Evolutionary conservation across 768 basidiomycete genomes (phyloP), one percentile per base, ranked within the genome.

Genomic region (Boletales sp.): DNA sequence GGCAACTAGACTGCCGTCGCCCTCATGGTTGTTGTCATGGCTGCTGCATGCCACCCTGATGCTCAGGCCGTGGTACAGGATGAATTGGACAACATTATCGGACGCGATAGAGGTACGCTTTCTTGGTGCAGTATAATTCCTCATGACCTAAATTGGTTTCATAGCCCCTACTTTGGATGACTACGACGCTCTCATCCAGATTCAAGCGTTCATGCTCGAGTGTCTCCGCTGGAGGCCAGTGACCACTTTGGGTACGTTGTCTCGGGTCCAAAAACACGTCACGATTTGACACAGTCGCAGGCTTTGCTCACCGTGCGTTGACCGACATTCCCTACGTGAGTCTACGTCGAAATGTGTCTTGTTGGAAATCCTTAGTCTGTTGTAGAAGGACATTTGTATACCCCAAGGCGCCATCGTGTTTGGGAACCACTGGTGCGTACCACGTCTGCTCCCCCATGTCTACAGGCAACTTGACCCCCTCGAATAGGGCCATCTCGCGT

Each of bases 271-370:
- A 10, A 15, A 8, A 19, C 8, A 14, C 15, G 7, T 44, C 37
- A 4, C 19, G 5, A 9, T 30, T 37, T 55, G 43, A 65, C 8
- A 4, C 11, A 2, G 7, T 43, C 25, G 3, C 42, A 62, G 84
- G 84, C 1, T 83, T 86, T 54, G 72, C 82, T 4, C 86, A 89
- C 55, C 77, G 78, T 40, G 78, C 85, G 2, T 80, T 78, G 2
- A 77, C 77, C 48, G 84, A 87, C 44, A 78, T 89, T 30, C 61
- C 79, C 21, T 87, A 82, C 74, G 83, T 82, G 48, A 54, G 66
- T 65, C 41, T 36, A n/a, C 13, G 6, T 3, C 8, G 17, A 8
- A 7, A 31, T 8, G 11, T 28, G 39, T 18, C 28, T 30, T 14
- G 12, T 14, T 12, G 5, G 35, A 36, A 21, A 4, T 54, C 6